Evolutionary conservation across 2,329 filamentous ascomycete genomes (phyloP).

Genomic region (Talaromyces sp.): DNA sequence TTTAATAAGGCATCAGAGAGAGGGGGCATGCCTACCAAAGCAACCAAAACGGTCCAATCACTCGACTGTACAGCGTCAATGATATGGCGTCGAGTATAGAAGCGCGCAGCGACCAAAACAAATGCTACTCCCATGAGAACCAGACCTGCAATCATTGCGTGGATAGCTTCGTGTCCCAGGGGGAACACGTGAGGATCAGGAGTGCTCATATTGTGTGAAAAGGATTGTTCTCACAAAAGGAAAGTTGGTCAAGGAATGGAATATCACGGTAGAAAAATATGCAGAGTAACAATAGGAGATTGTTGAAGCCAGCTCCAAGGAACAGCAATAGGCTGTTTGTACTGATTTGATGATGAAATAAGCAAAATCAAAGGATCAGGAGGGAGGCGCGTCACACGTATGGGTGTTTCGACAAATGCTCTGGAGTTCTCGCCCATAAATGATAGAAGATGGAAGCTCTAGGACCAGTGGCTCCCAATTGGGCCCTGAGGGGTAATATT

Average conservation of each 20-base stretch:
- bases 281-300: background rate
- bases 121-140: slow-evolving; percentile 30
- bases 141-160: slow-evolving; percentile 26
- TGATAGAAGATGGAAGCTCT: background rate
- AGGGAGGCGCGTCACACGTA: background rate
- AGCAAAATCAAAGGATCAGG: background rate
- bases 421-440: background rate
- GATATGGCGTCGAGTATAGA: slow-evolving; percentile 30
- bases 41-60: slow-evolving; percentile 34
- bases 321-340: background rate
- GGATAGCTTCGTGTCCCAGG: slow-evolving; percentile 24
- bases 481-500: background rate
- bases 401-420: background rate
- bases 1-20: background rate
- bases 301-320: background rate
- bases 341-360: background rate
- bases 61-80: slow-evolving; percentile 32
- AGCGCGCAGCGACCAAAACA: slow-evolving; percentile 26
- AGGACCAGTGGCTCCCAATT: background rate
- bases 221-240: background rate
- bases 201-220: slow-evolving; percentile 10
- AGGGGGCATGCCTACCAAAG: slow-evolving; percentile 24
- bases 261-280: background rate
- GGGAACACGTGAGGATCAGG: slow-evolving; percentile 19
- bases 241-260: background rate